A percentile compares a stretch with the other conserved stretches of the same genome.
Conservation (phyloP, 306 rosid genomes). For the Inga oerstediana region DNA sequence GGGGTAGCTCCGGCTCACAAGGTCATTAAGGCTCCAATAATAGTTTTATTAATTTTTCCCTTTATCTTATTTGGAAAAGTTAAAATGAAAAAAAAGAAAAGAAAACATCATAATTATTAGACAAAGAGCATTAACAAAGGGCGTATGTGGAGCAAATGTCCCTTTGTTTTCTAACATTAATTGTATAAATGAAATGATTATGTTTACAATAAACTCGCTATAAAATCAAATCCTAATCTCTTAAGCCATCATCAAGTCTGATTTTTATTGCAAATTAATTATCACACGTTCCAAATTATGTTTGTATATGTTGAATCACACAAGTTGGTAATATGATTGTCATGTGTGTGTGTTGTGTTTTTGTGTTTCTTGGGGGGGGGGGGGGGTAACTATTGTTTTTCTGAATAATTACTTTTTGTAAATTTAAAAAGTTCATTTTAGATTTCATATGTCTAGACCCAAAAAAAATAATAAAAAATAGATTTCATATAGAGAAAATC, state of each 20-base stretch:
- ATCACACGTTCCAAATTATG: neutral
- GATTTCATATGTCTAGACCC: too few species aligned
- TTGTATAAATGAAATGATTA: neutral
- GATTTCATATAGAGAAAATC: too few species aligned
- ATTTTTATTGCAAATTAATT: neutral
- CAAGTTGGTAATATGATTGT: neutral
- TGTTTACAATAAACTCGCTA: neutral
- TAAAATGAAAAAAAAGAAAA: neutral
- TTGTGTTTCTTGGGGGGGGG: too few species aligned
- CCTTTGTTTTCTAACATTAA: neutral
- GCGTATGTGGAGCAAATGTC: neutral
- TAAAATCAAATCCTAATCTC: neutral
- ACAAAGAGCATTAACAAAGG: neutral
- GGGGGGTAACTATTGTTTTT: too few species aligned
- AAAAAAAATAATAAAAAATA: too few species aligned
- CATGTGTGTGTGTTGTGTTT: neutral
- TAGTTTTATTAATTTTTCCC: neutral
- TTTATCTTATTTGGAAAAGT: too few species aligned
- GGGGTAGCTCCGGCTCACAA: neutral
- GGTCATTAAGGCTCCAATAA: neutral
- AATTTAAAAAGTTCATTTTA: neutral
- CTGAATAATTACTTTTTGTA: neutral
- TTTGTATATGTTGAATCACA: neutral
- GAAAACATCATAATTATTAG: neutral
- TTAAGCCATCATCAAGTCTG: neutral